These are phyloP conservation scores for Piromyces sp. DNA, from an alignment of 192 early-diverging fungal genomes.

Conservation along the genomic window DNA sequence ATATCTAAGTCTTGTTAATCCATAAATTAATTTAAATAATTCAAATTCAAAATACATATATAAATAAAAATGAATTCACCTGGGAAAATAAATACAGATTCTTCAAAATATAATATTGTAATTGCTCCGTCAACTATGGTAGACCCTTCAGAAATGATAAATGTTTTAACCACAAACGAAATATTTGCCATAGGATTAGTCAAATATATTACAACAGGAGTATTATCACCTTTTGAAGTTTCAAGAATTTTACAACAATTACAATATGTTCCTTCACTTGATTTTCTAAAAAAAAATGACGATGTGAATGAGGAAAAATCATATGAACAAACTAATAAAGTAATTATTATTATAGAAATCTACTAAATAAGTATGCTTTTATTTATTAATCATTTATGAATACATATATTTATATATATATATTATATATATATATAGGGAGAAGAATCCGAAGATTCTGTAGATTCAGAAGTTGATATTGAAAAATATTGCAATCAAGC, in stretches of 20 bases:
- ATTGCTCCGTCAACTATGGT: background rate
- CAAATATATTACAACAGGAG: constrained; percentile 1
- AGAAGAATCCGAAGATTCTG: background rate
- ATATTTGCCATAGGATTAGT: background rate
- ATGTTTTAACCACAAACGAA: background rate
- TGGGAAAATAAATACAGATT: background rate
- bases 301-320: background rate
- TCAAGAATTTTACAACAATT: constrained; percentile 14
- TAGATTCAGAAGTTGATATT: background rate
- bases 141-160: background rate
- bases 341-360: too few relatives aligned
- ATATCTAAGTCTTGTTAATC: too few relatives aligned
- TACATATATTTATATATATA: background rate
- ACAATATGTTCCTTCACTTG: constrained; percentile 14
- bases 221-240: constrained; percentile 15
- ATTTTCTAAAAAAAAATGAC: constrained; percentile 7
- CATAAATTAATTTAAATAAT: too few relatives aligned
- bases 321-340: background rate
- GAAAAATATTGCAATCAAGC: background rate
- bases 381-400: too few relatives aligned
- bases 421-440: background rate
- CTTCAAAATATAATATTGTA: background rate
- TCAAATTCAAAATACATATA: background rate
- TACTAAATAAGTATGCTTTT: too few relatives aligned
- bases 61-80: background rate